These are phyloP conservation scores for Rhodotorula sp. DNA, from an alignment of 1,284 basidiomycete genomes.

Conservation along the genomic window DNA sequence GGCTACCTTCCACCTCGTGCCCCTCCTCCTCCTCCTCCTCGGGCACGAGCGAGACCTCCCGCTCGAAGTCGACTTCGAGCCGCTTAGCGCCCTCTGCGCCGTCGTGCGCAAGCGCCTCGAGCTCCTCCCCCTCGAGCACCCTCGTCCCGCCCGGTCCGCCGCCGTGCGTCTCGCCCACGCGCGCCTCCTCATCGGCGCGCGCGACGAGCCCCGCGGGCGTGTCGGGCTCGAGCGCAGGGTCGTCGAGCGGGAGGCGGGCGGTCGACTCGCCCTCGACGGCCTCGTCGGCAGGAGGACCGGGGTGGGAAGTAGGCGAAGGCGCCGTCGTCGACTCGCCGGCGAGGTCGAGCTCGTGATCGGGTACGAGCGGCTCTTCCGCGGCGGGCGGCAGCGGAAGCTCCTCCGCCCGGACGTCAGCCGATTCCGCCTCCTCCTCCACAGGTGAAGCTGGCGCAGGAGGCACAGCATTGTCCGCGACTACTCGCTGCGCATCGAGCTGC, in stretches of 20 bases:
- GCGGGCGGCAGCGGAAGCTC: background rate
- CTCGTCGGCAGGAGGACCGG: background rate
- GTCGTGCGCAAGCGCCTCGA: background rate
- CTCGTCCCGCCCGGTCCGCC: background rate
- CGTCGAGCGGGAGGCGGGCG: background rate
- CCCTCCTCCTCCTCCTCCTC: background rate
- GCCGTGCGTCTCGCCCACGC: background rate
- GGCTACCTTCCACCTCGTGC: background rate
- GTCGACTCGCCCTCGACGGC: background rate
- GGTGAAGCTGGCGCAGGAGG: background rate
- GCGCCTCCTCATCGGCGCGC: background rate
- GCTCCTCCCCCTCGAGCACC: background rate
- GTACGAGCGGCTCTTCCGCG: background rate
- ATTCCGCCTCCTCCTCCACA: background rate
- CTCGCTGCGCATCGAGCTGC: background rate
- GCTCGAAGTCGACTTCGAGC: background rate
- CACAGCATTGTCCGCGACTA: background rate
- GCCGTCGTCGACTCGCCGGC: background rate
- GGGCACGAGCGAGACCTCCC: too few species aligned
- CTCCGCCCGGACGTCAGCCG: background rate
- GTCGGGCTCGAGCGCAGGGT: background rate
- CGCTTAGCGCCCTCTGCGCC: background rate
- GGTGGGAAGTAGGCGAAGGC: background rate
- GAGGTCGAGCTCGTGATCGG: background rate
- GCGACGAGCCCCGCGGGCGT: background rate